Conservation (phyloP, 257 asterid species). For the Hygrophila difformis region DNA sequence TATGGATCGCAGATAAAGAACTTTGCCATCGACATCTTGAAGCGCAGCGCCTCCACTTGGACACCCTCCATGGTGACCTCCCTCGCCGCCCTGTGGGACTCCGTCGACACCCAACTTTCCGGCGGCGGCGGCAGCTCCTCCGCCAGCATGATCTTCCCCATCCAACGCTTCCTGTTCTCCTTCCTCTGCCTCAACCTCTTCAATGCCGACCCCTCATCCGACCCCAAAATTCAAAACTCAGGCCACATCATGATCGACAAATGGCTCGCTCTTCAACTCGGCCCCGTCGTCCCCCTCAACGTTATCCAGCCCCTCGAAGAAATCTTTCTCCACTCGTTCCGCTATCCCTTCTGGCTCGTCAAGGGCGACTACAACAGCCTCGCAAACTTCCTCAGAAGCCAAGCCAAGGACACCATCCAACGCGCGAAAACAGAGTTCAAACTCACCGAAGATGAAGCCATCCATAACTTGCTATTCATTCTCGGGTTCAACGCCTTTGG, state of each 20-base stretch:
- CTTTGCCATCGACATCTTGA: conserved; percentile 46
- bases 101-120: conserved; percentile 44
- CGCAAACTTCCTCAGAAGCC: conserved; percentile 27
- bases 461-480: conserved; percentile 61
- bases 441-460: conserved; percentile 57
- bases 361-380: conserved; percentile 61
- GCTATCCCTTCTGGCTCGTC: conserved; percentile 60
- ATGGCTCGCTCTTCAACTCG: conserved; percentile 74
- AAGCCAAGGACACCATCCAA: conserved; percentile 36
- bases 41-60: conserved; percentile 68
- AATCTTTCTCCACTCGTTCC: conserved; percentile 74
- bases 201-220: conserved; percentile 50
- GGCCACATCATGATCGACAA: conserved; percentile 48
- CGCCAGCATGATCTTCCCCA: conserved; percentile 24
- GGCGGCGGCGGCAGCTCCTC: conserved; percentile 20
- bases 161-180: conserved; percentile 61
- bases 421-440: conserved; percentile 48
- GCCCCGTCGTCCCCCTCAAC: conserved; percentile 45
- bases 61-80: conserved; percentile 44
- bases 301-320: conserved; percentile 61
- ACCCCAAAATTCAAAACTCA: conserved; percentile 38
- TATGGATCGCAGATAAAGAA: conserved; percentile 71
- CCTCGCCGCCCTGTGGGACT: conserved; percentile 46
- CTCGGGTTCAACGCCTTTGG: conserved; percentile 90
- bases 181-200: conserved; percentile 58